Evolutionary conservation across 768 basidiomycete genomes (phyloP).

Genomic region (Lentinula lateritia): DNA sequence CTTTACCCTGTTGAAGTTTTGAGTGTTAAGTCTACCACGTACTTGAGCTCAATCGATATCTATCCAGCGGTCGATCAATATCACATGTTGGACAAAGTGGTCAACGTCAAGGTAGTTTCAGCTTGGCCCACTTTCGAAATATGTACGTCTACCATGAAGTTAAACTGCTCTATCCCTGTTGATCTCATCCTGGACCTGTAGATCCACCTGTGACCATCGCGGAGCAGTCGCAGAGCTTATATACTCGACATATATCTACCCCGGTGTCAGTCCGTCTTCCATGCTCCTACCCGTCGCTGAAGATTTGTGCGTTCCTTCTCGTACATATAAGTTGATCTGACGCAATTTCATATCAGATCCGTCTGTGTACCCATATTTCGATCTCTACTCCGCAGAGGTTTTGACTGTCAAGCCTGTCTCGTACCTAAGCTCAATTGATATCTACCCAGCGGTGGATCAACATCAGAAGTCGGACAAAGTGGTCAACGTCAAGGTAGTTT

Average conservation of each 20-base stretch:
- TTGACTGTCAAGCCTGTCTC: not conserved
- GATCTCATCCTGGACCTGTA: not conserved
- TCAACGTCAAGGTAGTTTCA: not conserved
- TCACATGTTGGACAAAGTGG: not conserved
- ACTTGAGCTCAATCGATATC: conserved; percentile 31
- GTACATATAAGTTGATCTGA: not conserved
- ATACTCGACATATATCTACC: not conserved
- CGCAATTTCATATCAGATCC: conserved; percentile 13
- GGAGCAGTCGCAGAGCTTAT: not conserved
- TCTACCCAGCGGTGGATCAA: conserved; percentile 21
- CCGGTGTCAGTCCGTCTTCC: not conserved
- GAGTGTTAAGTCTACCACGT: not conserved
- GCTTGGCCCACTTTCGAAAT: not conserved
- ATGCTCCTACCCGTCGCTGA: not conserved
- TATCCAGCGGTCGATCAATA: conserved; percentile 20
- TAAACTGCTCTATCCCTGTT: not conserved
- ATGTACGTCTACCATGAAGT: not conserved
- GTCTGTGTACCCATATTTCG: conserved; percentile 23
- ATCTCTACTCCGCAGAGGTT: conserved; percentile 21
- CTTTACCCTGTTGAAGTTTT: conserved; percentile 21
- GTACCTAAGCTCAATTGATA: too few species aligned
- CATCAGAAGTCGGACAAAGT: not conserved
- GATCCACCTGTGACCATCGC: not conserved
- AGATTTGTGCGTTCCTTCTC: not conserved
- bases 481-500: not conserved